phyloP scores from a whole-genome alignment of 2,329 filamentous ascomycete species.

The Scytalidium lignicola region DNA sequence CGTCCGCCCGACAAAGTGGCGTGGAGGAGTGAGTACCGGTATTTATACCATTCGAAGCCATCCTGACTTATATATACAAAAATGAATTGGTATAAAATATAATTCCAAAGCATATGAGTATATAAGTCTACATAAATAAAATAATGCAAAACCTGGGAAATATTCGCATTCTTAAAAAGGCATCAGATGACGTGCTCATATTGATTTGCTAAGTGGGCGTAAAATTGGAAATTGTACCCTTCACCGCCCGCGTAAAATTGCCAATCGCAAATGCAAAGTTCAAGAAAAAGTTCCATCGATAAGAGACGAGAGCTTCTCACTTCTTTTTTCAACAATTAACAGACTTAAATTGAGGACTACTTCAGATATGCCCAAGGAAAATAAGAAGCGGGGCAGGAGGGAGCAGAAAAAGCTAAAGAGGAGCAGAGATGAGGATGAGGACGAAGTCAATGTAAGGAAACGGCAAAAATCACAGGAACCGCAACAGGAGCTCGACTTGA shows the following conservation, averaged over 20 bases:
- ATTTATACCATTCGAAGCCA: constrained; percentile 14
- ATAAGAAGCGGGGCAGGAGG: constrained; percentile 52
- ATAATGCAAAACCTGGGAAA: background rate
- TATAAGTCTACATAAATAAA: constrained; percentile 1
- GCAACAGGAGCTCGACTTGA: constrained; percentile 15
- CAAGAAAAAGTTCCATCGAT: background rate
- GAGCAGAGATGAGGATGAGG: constrained; percentile 40
- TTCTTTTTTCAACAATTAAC: background rate
- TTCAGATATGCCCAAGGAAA: constrained; percentile 52
- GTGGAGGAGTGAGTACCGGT: background rate
- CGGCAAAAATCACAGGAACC: constrained; percentile 26
- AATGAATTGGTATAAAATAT: background rate
- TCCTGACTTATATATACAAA: constrained; percentile 7
- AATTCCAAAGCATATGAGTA: background rate
- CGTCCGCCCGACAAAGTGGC: constrained; percentile 34
- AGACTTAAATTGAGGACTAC: background rate
- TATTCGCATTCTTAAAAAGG: background rate
- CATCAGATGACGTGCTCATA: constrained; percentile 7
- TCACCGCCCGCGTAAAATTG: background rate
- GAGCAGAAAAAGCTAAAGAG: constrained; percentile 45
- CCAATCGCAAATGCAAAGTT: background rate
- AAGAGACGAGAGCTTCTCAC: background rate
- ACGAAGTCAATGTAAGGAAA: constrained; percentile 29
- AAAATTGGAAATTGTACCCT: background rate
- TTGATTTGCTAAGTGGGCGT: background rate